Percentiles rank a stretch among this genome's conserved stretches.
Evolutionary conservation across 768 basidiomycete species (phyloP).

Genomic region (Leccinum barrowsii): DNA sequence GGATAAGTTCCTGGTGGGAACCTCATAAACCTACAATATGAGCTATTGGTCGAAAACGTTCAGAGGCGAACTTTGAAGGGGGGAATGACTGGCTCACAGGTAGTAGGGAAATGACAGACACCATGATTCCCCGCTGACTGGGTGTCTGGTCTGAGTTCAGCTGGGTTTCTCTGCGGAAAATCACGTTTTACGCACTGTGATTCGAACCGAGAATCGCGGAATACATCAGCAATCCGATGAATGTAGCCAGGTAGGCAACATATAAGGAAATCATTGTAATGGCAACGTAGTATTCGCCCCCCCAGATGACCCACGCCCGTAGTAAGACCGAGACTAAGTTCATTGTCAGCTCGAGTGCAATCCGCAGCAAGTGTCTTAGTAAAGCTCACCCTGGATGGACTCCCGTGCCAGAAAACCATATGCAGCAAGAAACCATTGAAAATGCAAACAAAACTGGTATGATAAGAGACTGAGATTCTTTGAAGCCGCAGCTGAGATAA

Average conservation of each 20-base stretch:
- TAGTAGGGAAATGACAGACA: not conserved
- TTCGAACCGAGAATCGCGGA: not conserved
- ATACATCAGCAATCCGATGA: not conserved
- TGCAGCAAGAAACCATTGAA: slow-evolving; percentile 1
- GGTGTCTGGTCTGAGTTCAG: not conserved
- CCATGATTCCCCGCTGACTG: not conserved
- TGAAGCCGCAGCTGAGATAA: not conserved
- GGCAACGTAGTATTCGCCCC: not conserved
- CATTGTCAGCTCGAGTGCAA: not conserved
- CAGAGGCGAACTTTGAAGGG: not conserved
- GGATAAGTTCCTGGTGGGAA: not conserved
- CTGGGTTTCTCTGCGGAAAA: not conserved
- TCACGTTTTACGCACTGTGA: not conserved
- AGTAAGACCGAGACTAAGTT: slow-evolving; percentile 14
- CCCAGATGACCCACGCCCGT: slow-evolving; percentile 20
- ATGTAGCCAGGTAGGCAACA: not conserved
- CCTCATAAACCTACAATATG: not conserved
- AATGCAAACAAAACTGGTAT: slow-evolving; percentile 11
- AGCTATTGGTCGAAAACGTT: not conserved
- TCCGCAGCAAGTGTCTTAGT: not conserved
- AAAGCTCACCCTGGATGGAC: not conserved
- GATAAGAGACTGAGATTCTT: not conserved
- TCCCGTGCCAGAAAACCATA: not conserved
- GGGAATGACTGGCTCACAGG: not conserved
- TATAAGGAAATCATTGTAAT: slow-evolving; percentile 11